A percentile compares a stretch with the other conserved stretches of the same genome.
Conservation (phyloP, 1,284 basidiomycete genomes). For the Meripilus lineatus region DNA sequence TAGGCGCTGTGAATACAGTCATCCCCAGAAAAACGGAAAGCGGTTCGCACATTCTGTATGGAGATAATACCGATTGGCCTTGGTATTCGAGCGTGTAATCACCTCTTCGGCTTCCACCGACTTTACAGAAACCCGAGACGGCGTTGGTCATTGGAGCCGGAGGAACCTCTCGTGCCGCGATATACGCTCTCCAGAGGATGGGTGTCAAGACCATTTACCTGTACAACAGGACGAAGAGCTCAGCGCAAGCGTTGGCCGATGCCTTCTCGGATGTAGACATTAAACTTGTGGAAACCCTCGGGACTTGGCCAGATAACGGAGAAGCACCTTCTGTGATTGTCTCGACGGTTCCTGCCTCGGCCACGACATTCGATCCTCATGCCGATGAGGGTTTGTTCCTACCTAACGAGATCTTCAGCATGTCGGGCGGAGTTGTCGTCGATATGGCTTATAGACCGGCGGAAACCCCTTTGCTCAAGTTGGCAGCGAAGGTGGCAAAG, state of each 20-base stretch:
- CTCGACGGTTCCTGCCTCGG: slow-evolving; percentile 81
- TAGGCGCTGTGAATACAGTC: slow-evolving; percentile 93
- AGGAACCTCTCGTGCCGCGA: slow-evolving; percentile 88
- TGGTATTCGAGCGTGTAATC: slow-evolving; percentile 68
- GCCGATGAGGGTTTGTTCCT: slow-evolving; percentile 47
- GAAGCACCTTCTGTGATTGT: slow-evolving; percentile 69
- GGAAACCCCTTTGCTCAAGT: slow-evolving; percentile 58
- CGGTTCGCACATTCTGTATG: slow-evolving; percentile 55
- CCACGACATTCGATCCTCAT: slow-evolving; percentile 41
- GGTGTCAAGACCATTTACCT: slow-evolving; percentile 73
- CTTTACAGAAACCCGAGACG: slow-evolving; percentile 35
- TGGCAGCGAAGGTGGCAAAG: slow-evolving; percentile 43
- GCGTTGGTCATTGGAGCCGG: slow-evolving; percentile 89
- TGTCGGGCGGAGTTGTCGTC: slow-evolving; percentile 56
- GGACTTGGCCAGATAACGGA: slow-evolving; percentile 41
- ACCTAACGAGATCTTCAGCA: slow-evolving; percentile 42
- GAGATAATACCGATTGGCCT: slow-evolving; percentile 95
- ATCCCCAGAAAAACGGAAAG: slow-evolving; percentile 46
- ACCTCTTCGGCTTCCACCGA: slow-evolving; percentile 32
- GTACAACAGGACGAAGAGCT: slow-evolving; percentile 76
- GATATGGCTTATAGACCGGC: slow-evolving; percentile 93
- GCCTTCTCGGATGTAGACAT: slow-evolving; percentile 68
- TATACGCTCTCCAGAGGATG: slow-evolving; percentile 79
- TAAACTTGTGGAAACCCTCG: slow-evolving; percentile 56
- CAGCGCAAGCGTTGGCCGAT: slow-evolving; percentile 64